Conservation (phyloP, 1,284 basidiomycete genomes). For the Thelephora terrestris region DNA sequence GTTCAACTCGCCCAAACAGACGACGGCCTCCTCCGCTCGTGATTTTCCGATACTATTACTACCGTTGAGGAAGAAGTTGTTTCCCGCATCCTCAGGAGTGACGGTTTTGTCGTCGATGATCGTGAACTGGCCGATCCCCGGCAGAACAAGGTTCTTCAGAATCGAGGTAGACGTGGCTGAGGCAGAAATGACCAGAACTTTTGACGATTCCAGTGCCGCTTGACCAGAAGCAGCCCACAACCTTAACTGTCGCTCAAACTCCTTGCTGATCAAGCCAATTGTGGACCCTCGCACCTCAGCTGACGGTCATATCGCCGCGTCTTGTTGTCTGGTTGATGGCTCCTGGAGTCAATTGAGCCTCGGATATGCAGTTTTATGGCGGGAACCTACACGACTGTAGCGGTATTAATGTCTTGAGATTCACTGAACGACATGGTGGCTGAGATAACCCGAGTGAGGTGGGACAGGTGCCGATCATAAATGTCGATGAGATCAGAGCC, state of each 20-base stretch:
- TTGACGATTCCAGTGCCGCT: conserved; percentile 78
- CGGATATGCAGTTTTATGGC: neutral
- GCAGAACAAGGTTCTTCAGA: conserved; percentile 92
- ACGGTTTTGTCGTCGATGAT: conserved; percentile 65
- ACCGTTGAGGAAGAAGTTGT: conserved; percentile 92
- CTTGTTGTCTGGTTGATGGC: conserved; percentile 65
- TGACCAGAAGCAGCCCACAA: conserved; percentile 96
- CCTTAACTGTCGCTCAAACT: conserved; percentile 28
- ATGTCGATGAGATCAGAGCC: too few relatives aligned
- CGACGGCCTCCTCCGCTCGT: conserved; percentile 74
- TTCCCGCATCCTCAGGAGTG: conserved; percentile 73
- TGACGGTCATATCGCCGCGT: conserved; percentile 88
- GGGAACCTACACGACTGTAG: conserved; percentile 37
- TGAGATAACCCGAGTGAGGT: too few relatives aligned
- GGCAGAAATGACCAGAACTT: conserved; percentile 73
- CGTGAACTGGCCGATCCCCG: conserved; percentile 88
- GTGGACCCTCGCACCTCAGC: conserved; percentile 51
- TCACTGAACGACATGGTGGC: conserved; percentile 17
- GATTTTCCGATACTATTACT: conserved; percentile 67
- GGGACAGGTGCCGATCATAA: too few relatives aligned
- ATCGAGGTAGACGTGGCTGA: conserved; percentile 78
- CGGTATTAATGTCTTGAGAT: conserved; percentile 41
- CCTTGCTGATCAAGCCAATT: neutral
- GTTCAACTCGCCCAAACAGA: conserved; percentile 80
- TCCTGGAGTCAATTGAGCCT: conserved; percentile 17